Conservation (phyloP, 495 filamentous ascomycete genomes). For the Haplographium delicatum region DNA sequence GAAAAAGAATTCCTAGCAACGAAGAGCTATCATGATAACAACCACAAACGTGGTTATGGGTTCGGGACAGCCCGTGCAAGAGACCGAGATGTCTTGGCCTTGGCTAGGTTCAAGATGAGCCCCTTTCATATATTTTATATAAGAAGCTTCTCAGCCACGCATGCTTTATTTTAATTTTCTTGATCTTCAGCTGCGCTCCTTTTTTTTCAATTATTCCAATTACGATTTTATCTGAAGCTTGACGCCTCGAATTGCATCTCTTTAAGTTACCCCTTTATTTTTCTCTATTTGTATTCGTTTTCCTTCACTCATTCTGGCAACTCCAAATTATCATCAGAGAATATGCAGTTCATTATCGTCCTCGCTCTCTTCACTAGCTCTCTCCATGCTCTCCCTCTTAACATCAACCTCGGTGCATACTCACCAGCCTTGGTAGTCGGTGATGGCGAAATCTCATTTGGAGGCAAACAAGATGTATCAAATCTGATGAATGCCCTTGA, state of each 20-base stretch:
- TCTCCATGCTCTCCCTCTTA: conserved; percentile 46
- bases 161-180: conserved; percentile 1
- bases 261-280: no score
- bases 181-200: conserved; percentile 22
- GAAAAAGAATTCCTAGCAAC: not conserved
- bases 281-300: no score
- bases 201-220: conserved; percentile 25
- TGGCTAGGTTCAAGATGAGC: not conserved
- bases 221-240: conserved; percentile 32
- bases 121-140: conserved; percentile 21
- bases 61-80: conserved; percentile 12
- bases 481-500: conserved; percentile 43
- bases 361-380: conserved; percentile 34
- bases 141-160: conserved; percentile 10
- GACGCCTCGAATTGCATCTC: conserved; percentile 26
- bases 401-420: conserved; percentile 57
- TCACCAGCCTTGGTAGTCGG: conserved; percentile 54
- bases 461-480: conserved; percentile 46
- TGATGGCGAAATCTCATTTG: conserved; percentile 59
- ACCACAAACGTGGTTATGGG: no score
- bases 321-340: no score
- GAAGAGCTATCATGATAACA: no score
- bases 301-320: no score
- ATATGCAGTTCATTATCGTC: conserved; percentile 33
- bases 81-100: not conserved